Percentiles rank a stretch among this genome's conserved stretches.
phyloP scores from a whole-genome alignment of 139 green algal genomes.

The Mesotaenium endlicherianum region DNA sequence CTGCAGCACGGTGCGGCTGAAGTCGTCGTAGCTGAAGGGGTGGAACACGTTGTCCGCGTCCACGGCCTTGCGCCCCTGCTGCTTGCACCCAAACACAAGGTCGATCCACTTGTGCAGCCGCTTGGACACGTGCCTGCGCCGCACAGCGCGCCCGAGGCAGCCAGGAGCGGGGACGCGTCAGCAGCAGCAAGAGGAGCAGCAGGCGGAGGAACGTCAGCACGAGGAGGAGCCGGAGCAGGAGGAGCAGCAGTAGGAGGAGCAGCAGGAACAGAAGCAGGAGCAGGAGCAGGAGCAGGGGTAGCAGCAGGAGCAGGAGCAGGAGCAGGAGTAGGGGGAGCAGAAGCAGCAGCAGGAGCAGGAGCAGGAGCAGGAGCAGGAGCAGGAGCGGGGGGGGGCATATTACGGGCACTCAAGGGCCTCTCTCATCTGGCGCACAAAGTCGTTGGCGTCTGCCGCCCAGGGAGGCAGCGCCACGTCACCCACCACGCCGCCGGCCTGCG shows the following conservation, averaged over 20 bases:
- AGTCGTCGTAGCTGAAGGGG: constrained; percentile 80
- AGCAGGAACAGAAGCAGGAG: no score
- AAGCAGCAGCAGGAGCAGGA: background rate
- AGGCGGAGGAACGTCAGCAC: no score
- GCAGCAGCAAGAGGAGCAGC: no score
- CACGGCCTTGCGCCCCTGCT: constrained; percentile 67
- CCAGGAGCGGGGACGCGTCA: background rate
- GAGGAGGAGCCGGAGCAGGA: background rate
- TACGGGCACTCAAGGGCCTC: constrained; percentile 58
- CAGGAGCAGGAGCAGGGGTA: background rate
- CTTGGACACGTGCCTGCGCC: constrained; percentile 53
- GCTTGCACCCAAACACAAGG: constrained; percentile 82
- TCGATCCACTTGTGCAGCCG: constrained; percentile 65
- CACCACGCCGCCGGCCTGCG: constrained; percentile 74
- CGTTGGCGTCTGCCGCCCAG: constrained; percentile 63
- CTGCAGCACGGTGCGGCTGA: background rate
- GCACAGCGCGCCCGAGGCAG: no score
- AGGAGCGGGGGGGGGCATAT: constrained; percentile 22
- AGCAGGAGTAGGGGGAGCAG: background rate
- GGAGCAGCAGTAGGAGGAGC: no score
- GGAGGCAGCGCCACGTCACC: constrained; percentile 75
- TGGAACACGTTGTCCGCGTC: constrained; percentile 85
- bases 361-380: background rate
- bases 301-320: background rate
- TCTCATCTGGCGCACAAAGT: constrained; percentile 44